phyloP scores from a whole-genome alignment of 2,329 filamentous ascomycete species.

The Ophiognomonia clavigignenti-juglandacearum region DNA sequence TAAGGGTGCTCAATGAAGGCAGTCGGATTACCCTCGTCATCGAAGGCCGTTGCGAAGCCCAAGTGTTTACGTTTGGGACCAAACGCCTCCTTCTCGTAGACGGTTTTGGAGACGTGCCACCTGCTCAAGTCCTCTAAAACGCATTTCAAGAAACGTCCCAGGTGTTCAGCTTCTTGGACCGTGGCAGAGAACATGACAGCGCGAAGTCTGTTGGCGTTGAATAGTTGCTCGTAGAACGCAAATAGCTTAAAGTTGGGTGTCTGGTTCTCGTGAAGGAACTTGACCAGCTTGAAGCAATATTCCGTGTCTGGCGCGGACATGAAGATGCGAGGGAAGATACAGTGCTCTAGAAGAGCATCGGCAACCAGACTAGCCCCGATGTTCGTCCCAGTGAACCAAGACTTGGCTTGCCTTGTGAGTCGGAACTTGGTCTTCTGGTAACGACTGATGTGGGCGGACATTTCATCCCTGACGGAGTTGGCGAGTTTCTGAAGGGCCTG shows the following conservation, averaged over 20 bases:
- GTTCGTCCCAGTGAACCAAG: slow-evolving; percentile 69
- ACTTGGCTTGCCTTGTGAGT: slow-evolving; percentile 68
- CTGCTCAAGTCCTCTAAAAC: slow-evolving; percentile 71
- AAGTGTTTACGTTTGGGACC: slow-evolving; percentile 54
- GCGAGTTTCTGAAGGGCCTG: slow-evolving; percentile 65
- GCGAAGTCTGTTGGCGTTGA: slow-evolving; percentile 75
- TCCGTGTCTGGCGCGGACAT: slow-evolving; percentile 84
- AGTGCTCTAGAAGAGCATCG: slow-evolving; percentile 78
- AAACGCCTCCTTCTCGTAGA: slow-evolving; percentile 80
- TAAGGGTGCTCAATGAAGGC: slow-evolving; percentile 77
- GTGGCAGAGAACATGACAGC: slow-evolving; percentile 85
- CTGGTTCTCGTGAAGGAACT: slow-evolving; percentile 78
- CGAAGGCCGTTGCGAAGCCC: slow-evolving; percentile 74
- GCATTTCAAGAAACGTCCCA: slow-evolving; percentile 87
- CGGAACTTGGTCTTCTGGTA: slow-evolving; percentile 64
- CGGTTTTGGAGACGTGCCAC: slow-evolving; percentile 75
- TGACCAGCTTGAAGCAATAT: slow-evolving; percentile 81
- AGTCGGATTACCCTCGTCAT: slow-evolving; percentile 64
- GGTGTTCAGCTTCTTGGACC: slow-evolving; percentile 82
- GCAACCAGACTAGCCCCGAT: slow-evolving; percentile 64
- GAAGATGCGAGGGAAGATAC: slow-evolving; percentile 81
- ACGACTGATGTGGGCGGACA: slow-evolving; percentile 62
- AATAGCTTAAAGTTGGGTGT: slow-evolving; percentile 84
- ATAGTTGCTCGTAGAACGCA: slow-evolving; percentile 77
- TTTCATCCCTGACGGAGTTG: slow-evolving; percentile 67